Evolutionary conservation across 768 basidiomycete species (phyloP).

Genomic region (Hericium alpestre): DNA sequence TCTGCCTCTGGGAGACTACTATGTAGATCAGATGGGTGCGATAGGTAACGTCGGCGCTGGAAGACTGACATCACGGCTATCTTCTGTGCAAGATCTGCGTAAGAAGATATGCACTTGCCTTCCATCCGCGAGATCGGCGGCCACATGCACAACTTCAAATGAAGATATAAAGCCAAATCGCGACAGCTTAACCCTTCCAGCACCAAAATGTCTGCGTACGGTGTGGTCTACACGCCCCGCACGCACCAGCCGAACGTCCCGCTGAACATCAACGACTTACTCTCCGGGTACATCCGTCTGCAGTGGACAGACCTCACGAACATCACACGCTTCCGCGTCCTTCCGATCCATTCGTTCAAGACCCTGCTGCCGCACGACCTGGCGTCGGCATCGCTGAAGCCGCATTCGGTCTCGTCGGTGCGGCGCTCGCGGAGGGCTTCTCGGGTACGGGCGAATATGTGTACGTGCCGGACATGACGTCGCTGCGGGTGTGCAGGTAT

Average conservation of each 20-base stretch:
- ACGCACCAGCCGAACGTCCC: background rate
- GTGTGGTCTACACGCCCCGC: background rate
- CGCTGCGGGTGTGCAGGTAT: conserved; percentile 43
- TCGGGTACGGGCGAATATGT: conserved; percentile 45
- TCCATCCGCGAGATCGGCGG: too few relatives aligned
- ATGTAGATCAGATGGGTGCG: too few relatives aligned
- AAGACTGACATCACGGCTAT: too few relatives aligned
- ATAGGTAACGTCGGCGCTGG: too few relatives aligned
- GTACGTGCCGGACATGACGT: conserved; percentile 45
- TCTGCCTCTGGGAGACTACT: too few relatives aligned
- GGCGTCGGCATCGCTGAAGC: conserved; percentile 39
- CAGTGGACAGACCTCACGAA: conserved; percentile 61
- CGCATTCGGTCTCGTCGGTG: conserved; percentile 40
- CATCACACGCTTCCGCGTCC: conserved; percentile 45
- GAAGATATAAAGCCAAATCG: too few relatives aligned
- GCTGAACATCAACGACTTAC: background rate
- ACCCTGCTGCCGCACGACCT: conserved; percentile 44
- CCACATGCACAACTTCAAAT: too few relatives aligned
- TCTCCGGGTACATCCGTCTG: conserved; percentile 31
- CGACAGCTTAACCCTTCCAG: too few relatives aligned
- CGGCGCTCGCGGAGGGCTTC: conserved; percentile 39
- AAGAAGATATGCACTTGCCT: too few relatives aligned
- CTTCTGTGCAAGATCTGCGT: too few relatives aligned
- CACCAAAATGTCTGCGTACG: background rate
- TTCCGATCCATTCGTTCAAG: conserved; percentile 45